These are phyloP conservation scores for Daldinia bambusicola DNA, from an alignment of 495 filamentous ascomycete genomes.

Conservation along the genomic window DNA sequence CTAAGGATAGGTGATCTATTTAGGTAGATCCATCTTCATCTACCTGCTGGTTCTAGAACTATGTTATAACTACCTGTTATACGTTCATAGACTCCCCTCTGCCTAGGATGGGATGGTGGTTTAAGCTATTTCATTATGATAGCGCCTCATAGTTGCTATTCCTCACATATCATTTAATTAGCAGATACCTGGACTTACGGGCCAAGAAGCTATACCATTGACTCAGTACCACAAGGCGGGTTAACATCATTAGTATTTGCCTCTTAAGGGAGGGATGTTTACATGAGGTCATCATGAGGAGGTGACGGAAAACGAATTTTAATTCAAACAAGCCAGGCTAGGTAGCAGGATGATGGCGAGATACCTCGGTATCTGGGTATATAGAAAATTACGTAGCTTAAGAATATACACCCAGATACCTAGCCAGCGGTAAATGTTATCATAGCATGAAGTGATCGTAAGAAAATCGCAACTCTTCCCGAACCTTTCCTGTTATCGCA, in stretches of 20 bases:
- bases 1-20: conserved; percentile 31
- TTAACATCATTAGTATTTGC: not conserved
- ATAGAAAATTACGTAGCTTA: not conserved
- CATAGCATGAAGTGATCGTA: no score
- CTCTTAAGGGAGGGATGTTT: not conserved
- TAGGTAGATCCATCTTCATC: not conserved
- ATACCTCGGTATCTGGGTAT: not conserved
- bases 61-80: not conserved
- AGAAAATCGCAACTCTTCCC: no score
- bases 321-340: not conserved
- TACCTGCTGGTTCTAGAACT: conserved; percentile 3
- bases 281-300: not conserved
- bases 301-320: not conserved
- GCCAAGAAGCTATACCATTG: not conserved
- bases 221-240: not conserved
- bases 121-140: not conserved
- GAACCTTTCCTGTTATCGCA: no score
- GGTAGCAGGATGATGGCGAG: not conserved
- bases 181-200: not conserved
- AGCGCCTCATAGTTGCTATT: not conserved
- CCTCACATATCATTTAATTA: not conserved
- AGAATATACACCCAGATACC: not conserved
- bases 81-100: not conserved
- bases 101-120: not conserved
- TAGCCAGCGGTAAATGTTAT: not conserved